A percentile compares a stretch with the other conserved stretches of the same genome.
phyloP scores from a whole-genome alignment of 352 stramenopile species.

The Pythium grandisporangium region DNA sequence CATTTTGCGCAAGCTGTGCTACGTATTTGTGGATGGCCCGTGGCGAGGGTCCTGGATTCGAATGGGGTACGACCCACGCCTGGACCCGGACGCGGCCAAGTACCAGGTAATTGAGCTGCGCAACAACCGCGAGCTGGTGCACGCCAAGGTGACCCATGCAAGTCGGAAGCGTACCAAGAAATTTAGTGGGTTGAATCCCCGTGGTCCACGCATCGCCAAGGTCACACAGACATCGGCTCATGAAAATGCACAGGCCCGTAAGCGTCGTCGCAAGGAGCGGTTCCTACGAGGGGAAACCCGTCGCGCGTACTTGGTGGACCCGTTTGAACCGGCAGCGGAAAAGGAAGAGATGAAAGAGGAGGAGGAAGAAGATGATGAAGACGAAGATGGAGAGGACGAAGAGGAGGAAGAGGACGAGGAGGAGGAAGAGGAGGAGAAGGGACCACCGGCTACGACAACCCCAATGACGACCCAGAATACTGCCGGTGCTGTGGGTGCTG shows the following conservation, averaged over 20 bases:
- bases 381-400: constrained; percentile 39
- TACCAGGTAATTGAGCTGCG: constrained; percentile 77
- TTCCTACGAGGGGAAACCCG: constrained; percentile 56
- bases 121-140: constrained; percentile 75
- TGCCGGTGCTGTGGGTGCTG: neutral
- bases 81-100: constrained; percentile 24
- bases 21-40: constrained; percentile 76
- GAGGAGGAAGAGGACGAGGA: constrained; percentile 17
- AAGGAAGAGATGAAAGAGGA: constrained; percentile 1
- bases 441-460: constrained; percentile 10
- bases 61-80: constrained; percentile 70
- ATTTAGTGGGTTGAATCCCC: constrained; percentile 40
- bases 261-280: constrained; percentile 55
- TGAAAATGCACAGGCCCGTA: constrained; percentile 51
- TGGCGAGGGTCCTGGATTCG: constrained; percentile 78
- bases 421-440: constrained; percentile 14
- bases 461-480: constrained; percentile 1
- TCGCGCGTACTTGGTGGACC: constrained; percentile 47
- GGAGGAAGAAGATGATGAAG: constrained; percentile 19
- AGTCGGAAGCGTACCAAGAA: constrained; percentile 64
- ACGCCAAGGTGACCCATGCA: constrained; percentile 64
- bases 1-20: constrained; percentile 63
- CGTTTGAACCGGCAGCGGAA: constrained; percentile 8
- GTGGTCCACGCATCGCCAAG: constrained; percentile 63
- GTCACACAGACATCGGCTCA: constrained; percentile 62